Base-by-base conservation (phyloP, 2,329 filamentous ascomycete species). In the Fusarium veterinarium region DNA sequence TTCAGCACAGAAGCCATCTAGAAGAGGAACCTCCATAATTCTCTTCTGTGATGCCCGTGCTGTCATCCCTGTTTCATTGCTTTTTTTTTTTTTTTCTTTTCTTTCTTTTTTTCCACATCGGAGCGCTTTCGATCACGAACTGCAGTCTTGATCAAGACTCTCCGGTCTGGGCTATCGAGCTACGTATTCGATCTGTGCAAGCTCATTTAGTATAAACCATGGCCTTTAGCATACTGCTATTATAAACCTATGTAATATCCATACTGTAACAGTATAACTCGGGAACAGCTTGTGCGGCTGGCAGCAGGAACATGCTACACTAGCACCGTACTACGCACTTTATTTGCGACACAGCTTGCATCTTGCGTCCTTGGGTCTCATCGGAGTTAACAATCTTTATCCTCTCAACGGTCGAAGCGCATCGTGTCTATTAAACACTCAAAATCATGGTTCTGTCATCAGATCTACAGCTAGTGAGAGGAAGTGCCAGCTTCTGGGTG, bases 1-100 rank as follows among this genome's bases (percentile, higher is more conserved):
- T 60, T 56, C 56, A 48, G 71, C 58, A 75, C 53, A 72, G 74
- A 77, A 77, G 66, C 60, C 64, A 71, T 76, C 75, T 77, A 77
- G 75, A 77, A 77, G 69, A 53, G 65, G 45, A 52, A 60, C 45
- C 64, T 65, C 33, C 53, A 63, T 66, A 16, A 60, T 69, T 60
- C 20, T 42, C 23, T 55, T 31, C n/a, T 40, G 52, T 44, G 53
- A 35, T 67, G 20, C 52, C 30, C 48, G 64, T 68, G 67, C 60
- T 48, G 37, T 49, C 23, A 58, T 48, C 64, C 60, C 51, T 69
- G 53, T 65, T 60, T 69, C 59, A 38, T 74, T 75, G 59, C 71
- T 71, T 75, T 74, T 76, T 53, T 35, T 28, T 74, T 76, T n/a
- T 71, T 75, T 74, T 76, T 53, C 31, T 28, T 74, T 53, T 64